Base-by-base conservation (phyloP, 306 rosid genomes). In the Senna tora region DNA sequence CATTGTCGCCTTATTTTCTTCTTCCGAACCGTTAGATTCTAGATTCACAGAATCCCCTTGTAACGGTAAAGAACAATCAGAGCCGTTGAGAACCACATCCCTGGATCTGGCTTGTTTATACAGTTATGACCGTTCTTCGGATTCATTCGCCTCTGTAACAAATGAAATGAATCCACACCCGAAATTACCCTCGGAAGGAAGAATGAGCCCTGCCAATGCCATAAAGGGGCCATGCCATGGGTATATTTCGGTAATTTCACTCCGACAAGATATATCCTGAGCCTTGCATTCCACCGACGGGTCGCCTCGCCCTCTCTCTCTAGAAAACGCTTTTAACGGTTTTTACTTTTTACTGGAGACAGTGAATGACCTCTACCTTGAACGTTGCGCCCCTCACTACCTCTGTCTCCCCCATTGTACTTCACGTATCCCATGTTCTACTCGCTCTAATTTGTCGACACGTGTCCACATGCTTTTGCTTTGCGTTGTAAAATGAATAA, bases 91-190 rank as follows among this genome's bases (percentile, higher is more conserved):
- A 81, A 82, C 83, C 67, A 43, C 77, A 77, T 88, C 84, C 65
- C 51, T 79, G 58, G 84, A 88, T 83, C 92, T 84, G 77, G 81
- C 82, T 79, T 92, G 92, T 87, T 84, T 77, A 83, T 87, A 88
- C 81, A 43, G 96, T 88, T 85, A 58, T 47, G 82, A 67, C 72
- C 11, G 60, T 84, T 80, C 77, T 84, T 81, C 54, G 84, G 85
- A 87, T 83, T 78, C 87, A 80, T n/a, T 62, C 59, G 19, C 64
- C 17, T 19, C 49, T 34, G n/a, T 54, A 65, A 57, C 50, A 15
- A 39, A 30, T 58, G 21, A 8, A 22, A 39, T 13, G 4, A n/a
- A n/a, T n/a, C n/a, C 4, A 20, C 66, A 74, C 39, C 89, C 84
- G 0, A 38, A 74, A 67, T 16, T 81, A 50, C 85, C 88, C 89